Evolutionary conservation across 768 basidiomycete species (phyloP), one percentile per base, ranked within the genome.

Genomic region (Aureoboletus auriporus): DNA sequence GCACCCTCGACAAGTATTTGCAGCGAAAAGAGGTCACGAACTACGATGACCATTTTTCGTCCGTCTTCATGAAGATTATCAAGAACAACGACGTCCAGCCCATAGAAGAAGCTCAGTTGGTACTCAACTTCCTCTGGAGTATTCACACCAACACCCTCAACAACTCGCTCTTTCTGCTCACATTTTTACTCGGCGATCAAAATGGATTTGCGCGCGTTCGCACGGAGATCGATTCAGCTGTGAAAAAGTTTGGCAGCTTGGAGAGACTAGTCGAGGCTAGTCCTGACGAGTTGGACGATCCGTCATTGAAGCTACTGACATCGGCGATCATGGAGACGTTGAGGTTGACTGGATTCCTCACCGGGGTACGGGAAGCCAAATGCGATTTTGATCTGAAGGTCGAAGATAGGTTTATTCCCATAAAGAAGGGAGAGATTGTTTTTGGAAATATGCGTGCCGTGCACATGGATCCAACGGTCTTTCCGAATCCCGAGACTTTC

Each of bases 121-220:
- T 57, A 6, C 52, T 63, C 42, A 50, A 44, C 9, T 54, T 65
- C 47, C 30, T 65, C 16, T 55, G 55, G 58, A 54, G 50, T 2
- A 31, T 54, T 2, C 63, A 63, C 26, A 60, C 42, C 45, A 64
- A 65, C 6, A 55, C 44, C 1, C 4, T 65, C 27, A 56, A 42
- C 47, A 62, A 53, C 42, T 26, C 53, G 0, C 53, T 58, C 33
- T 60, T 62, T 14, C 39, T 51, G 20, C 31, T 64, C 3, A 49
- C 55, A 1, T 60, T 50, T 31, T 64, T 81, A 23, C 65, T 80
- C 29, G 68, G 70, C 43, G 61, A 75, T 46, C 74, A 74, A 0
- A 59, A 64, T n/a, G 71, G 65, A 1, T 65, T 79, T 62, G 66
- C 69, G 27, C 73, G 70, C 44, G 68, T 79, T 6, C 73, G 74